A percentile compares a stretch with the other conserved stretches of the same genome.
Conservation (phyloP, 139 green algal species). For the Volvox africanus region DNA sequence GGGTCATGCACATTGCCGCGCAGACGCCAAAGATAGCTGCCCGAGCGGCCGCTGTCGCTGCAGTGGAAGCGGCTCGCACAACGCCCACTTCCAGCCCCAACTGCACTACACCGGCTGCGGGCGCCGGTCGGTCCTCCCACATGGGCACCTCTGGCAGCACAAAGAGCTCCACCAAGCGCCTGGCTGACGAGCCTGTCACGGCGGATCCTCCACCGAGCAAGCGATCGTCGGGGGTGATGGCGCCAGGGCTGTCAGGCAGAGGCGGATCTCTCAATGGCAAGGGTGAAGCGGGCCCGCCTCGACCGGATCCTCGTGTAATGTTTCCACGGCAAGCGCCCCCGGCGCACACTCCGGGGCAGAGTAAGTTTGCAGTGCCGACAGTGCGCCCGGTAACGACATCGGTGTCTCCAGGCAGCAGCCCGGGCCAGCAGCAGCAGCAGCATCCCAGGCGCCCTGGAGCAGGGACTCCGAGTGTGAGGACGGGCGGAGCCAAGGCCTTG, state of each 20-base stretch:
- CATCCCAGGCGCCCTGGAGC: too few species aligned
- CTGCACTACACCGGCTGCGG: neutral
- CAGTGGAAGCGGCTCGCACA: neutral
- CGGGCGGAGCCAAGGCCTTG: too few species aligned
- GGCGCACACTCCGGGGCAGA: neutral
- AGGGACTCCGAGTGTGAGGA: too few species aligned
- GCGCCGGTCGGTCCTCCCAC: neutral
- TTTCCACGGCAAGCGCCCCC: slow-evolving; percentile 21
- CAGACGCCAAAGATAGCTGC: neutral
- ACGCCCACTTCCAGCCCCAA: neutral
- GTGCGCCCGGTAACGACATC: neutral
- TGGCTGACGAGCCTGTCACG: neutral
- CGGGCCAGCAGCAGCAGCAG: too few species aligned
- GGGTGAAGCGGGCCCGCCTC: neutral
- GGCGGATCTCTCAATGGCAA: neutral
- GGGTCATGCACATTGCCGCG: neutral
- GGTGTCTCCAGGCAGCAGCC: too few species aligned
- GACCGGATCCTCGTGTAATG: slow-evolving; percentile 30
- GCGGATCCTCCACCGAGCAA: neutral
- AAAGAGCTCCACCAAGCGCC: neutral
- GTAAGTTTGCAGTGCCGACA: slow-evolving; percentile 31
- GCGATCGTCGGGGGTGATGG: neutral
- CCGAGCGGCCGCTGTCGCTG: neutral
- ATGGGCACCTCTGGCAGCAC: neutral
- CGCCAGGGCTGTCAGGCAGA: neutral